Evolutionary conservation across 2,329 filamentous ascomycete genomes (phyloP).

Genomic region (Alternaria triticina): DNA sequence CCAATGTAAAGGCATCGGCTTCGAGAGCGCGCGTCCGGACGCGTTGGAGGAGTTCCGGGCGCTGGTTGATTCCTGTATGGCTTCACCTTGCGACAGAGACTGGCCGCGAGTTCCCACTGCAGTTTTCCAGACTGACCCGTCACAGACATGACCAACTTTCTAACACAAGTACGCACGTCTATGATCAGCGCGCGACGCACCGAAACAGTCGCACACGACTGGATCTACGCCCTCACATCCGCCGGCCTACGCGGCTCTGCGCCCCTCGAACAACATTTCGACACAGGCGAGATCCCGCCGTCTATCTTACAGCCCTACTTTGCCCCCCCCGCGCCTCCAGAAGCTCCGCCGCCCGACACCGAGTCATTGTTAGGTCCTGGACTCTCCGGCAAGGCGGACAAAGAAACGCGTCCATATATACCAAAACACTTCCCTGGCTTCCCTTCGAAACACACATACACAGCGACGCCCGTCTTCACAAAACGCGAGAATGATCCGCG

Average conservation of each 20-base stretch:
- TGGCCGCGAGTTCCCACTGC: slow-evolving; percentile 4
- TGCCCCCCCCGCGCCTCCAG: slow-evolving; percentile 49
- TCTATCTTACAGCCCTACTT: slow-evolving; percentile 50
- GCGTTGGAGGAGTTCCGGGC: slow-evolving; percentile 64
- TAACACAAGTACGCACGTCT: slow-evolving; percentile 61
- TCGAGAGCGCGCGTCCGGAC: slow-evolving; percentile 60
- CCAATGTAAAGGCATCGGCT: slow-evolving; percentile 59
- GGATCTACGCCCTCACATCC: slow-evolving; percentile 59
- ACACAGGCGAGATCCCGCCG: slow-evolving; percentile 47
- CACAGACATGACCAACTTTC: slow-evolving; percentile 62
- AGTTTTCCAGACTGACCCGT: slow-evolving; percentile 21
- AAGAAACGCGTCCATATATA: slow-evolving; percentile 59
- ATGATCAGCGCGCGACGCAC: slow-evolving; percentile 64
- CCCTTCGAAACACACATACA: slow-evolving; percentile 70
- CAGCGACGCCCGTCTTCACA: slow-evolving; percentile 64
- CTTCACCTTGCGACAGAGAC: slow-evolving; percentile 24
- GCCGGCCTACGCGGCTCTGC: slow-evolving; percentile 48
- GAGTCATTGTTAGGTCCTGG: slow-evolving; percentile 60
- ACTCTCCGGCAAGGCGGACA: slow-evolving; percentile 56
- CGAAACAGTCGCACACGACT: slow-evolving; percentile 65
- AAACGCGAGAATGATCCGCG: slow-evolving; percentile 65
- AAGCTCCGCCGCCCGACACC: slow-evolving; percentile 51
- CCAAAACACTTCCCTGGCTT: slow-evolving; percentile 67
- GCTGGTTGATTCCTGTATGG: slow-evolving; percentile 65
- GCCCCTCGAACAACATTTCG: slow-evolving; percentile 50